Evolutionary conservation across 2,329 filamentous ascomycete genomes (phyloP), one percentile per base, ranked within the genome.

Genomic region (Calonectria fujianensis): DNA sequence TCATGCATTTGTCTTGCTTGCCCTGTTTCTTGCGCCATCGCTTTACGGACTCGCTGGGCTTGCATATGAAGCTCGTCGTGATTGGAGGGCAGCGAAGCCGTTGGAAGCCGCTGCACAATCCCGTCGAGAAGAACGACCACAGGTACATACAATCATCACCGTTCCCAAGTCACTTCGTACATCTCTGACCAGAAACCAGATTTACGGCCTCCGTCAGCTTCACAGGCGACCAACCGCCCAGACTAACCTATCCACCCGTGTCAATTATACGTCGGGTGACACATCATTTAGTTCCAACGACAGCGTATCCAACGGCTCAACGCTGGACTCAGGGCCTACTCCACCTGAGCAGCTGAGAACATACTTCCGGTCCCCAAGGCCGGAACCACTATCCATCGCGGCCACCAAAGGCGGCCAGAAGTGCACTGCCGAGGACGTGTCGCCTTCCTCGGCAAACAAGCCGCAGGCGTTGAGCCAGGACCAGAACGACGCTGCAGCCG

Each of bases 171-270:
- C 39, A 16, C 1, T 14, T 10, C 8, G 16, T 80, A 94, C 94
- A 82, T 92, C 94, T 80, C 84, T 94, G 45, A 94, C 93, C 80
- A 88, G 91, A 0, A 83, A 91, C 3, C 18, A 83, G 75, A 74
- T 82, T 13, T 79, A 79, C 35, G 77, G 79, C 32, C 78, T 84
- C 24, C 82, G 79, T 2, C 77, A 84, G 65, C 81, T 84, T 9
- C 73, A 77, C 39, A 75, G 77, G 18, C 82, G 82, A 0, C 75
- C 80, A 8, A 80, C 75, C 5, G 75, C 73, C 7, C 66, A 39
- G n/a, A 81, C 74, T 3, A 70, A 81, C 24, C 48, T 81, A 3
- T 77, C 78, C 0, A 29, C 70, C 11, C 65, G 54, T 3, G 69
- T 59, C 4, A 11, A 65, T 8, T n/a, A 68, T 18, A 51, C 67